phyloP scores from a whole-genome alignment of 1,284 basidiomycete species.

The Ustilago bromivora region DNA sequence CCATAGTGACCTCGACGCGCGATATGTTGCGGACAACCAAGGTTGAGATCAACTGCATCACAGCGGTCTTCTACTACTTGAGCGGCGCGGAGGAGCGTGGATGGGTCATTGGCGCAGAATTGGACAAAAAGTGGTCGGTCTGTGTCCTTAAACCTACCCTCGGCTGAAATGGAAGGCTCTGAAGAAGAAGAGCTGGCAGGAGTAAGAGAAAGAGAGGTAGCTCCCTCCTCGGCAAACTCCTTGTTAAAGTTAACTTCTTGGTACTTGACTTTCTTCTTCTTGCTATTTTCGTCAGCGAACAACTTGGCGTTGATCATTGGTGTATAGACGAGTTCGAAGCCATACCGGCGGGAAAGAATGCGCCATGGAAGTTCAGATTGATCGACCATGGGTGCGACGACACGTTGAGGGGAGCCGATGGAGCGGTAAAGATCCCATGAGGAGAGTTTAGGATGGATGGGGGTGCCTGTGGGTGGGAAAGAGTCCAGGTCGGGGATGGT shows the following conservation, averaged over 20 bases:
- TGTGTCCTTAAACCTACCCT: constrained; percentile 63
- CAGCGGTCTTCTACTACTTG: constrained; percentile 61
- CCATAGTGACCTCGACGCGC: constrained; percentile 89
- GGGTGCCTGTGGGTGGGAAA: constrained; percentile 64
- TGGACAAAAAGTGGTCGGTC: constrained; percentile 89
- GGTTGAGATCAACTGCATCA: constrained; percentile 93
- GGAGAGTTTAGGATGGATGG: constrained; percentile 74
- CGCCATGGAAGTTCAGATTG: constrained; percentile 92
- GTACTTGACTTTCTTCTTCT: constrained; percentile 51
- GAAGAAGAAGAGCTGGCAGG: not conserved
- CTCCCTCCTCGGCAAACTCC: constrained; percentile 56
- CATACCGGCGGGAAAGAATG: constrained; percentile 85
- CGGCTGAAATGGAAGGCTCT: not conserved
- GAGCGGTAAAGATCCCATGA: constrained; percentile 87
- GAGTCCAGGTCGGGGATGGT: constrained; percentile 45
- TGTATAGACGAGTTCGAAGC: constrained; percentile 85
- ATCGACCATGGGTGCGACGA: constrained; percentile 98
- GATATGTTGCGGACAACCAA: constrained; percentile 93
- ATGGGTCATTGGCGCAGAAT: constrained; percentile 91
- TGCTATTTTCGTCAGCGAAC: constrained; percentile 72
- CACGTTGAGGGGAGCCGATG: constrained; percentile 84
- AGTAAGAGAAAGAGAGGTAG: constrained; percentile 9
- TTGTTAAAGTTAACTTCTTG: constrained; percentile 55
- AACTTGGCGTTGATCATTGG: constrained; percentile 98
- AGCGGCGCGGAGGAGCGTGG: constrained; percentile 73